Base-by-base conservation (phyloP, 2,329 filamentous ascomycete species). In the Nigrograna mackinnonii region DNA sequence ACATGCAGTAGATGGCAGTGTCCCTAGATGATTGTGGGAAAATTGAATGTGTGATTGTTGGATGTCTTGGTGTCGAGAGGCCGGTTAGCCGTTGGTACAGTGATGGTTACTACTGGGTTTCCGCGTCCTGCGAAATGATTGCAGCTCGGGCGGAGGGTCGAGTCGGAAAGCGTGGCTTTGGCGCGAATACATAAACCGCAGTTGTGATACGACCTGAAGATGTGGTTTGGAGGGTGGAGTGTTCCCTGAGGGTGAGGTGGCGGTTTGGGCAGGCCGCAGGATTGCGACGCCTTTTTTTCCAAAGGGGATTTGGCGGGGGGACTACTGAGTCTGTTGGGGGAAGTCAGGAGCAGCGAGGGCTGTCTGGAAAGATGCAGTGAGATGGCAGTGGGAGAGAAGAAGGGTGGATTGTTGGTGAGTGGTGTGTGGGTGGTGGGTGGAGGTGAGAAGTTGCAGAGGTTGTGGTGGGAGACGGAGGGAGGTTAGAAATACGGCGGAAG, bases 111-210 rank as follows among this genome's bases (percentile, higher is more conserved):
- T 91, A 87, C 89, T 89, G 81, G 85, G 88, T 85, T 89, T 95
- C 82, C 88, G 86, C 85, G 85, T 82, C 87, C 89, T 91, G 84
- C 90, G 90, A 89, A 95, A 95, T 83, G 86, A 81, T 84, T 91
- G 90, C 88, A 95, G 89, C 88, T 90, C 89, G 80, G 89, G 84
- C 80, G 89, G 89, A 83, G 86, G 85, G 79, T 86, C 85, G 86
- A 92, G 86, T 89, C 86, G 89, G 85, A 89, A 91, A 85, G 90
- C 85, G 87, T 88, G 84, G 84, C 83, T 83, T 85, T 87, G 87
- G 89, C 89, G 87, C 89, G 91, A 91, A 96, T 95, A 95, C 91
- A 95, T 95, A 95, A 88, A 95, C 90, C 87, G 78, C 77, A 70
- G 65, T 63, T 65, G 62, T 64, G 50, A 52, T 50, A 47, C 50